Base-by-base conservation (phyloP, 768 basidiomycete species). In the Collybia nuda region DNA sequence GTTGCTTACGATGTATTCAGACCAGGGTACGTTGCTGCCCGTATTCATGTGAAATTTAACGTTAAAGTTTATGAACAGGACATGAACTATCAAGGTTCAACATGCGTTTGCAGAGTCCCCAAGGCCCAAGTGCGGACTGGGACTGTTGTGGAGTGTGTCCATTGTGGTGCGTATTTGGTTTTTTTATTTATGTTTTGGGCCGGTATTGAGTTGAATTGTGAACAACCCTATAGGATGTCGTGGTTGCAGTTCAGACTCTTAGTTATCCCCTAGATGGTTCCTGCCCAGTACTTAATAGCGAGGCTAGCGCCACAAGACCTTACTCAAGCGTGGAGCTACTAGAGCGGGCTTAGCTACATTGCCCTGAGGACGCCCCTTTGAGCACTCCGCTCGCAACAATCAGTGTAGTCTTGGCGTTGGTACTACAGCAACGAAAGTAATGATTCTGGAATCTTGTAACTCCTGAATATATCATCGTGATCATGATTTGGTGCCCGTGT, bases 21-120 rank as follows among this genome's bases (percentile, higher is more conserved):
- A 95, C 93, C 3, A 83, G 82, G 72, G 93, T 88, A 57, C 44
- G 73, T 61, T 28, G 5, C 11, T 17, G 39, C 21, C 17, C 19
- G 47, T 39, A 17, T 56, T 36, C 26, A 49, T 22, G 44, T 32
- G 32, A 21, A 3, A 38, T 37, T 44, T 2, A 5, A 17, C 39
- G 37, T 37, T 26, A 18, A 18, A 21, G 2, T 38, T 19, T 14
- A 32, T 32, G 9, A 39, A 47, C 52, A 95, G 93, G 97, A 98
- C 68, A 98, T 98, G 96, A 98, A 98, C 72, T 98, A 98, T 63
- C 90, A 94, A 75, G 97, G 96, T 9, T 96, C 93, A 18, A 97
- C 97, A 26, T 99, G 97, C 68, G 89, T 99, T 41, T 99, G 97
- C 68, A 81, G 97, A 54, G 95, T 98, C 44, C 97, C 97, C 3